A percentile compares a stretch with the other conserved stretches of the same genome.
Conservation (phyloP, 2,329 filamentous ascomycete genomes). For the Alternaria dauci region DNA sequence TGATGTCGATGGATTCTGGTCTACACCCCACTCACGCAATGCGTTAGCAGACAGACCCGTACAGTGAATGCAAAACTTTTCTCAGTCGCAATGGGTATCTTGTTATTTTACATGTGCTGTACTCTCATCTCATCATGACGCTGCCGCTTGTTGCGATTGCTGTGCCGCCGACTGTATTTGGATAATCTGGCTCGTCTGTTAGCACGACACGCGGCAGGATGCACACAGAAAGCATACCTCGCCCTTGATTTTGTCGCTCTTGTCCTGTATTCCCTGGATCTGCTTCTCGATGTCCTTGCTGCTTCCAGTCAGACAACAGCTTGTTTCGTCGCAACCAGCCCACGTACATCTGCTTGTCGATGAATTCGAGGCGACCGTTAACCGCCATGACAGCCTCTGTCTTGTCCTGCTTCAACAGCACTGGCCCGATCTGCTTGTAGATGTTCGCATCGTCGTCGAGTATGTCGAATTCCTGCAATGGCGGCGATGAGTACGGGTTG, state of each 20-base stretch:
- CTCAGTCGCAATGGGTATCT: conserved; percentile 9
- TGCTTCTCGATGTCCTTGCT: conserved; percentile 73
- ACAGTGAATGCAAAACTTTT: neutral
- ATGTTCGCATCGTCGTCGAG: conserved; percentile 85
- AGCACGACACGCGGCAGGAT: neutral
- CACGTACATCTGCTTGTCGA: conserved; percentile 87
- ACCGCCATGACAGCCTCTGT: conserved; percentile 89
- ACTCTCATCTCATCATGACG: conserved; percentile 10
- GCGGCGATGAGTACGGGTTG: conserved; percentile 6
- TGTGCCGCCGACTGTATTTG: conserved; percentile 38
- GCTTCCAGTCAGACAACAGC: conserved; percentile 13
- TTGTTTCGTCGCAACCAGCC: neutral
- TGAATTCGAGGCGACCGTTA: conserved; percentile 89
- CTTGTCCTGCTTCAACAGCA: conserved; percentile 93
- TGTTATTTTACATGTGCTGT: conserved; percentile 2
- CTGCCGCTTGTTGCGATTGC: conserved; percentile 34
- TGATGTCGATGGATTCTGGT: neutral
- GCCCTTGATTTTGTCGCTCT: conserved; percentile 70
- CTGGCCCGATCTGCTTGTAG: conserved; percentile 94
- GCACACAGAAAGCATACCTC: conserved; percentile 59
- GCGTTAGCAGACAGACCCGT: neutral
- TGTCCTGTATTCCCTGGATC: conserved; percentile 70
- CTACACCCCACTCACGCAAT: too few species aligned
- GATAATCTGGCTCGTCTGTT: conserved; percentile 34
- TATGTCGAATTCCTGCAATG: conserved; percentile 76